Percentiles rank a stretch among this genome's conserved stretches.
phyloP scores from a whole-genome alignment of 192 early-diverging fungal species.

The Jimgerdemannia flammicorona region DNA sequence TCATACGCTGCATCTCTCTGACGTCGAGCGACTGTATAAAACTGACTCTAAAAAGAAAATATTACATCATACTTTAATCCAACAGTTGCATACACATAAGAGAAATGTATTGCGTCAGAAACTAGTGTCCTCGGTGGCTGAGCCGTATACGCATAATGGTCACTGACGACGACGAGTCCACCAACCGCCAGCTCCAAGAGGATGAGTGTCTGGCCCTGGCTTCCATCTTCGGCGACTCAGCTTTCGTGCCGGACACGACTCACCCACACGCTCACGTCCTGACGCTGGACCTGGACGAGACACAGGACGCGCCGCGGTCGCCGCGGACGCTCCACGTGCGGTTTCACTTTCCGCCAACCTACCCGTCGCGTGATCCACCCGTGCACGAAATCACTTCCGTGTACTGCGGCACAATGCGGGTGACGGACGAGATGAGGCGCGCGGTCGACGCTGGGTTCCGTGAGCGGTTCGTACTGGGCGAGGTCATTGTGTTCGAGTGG shows the following conservation, averaged over 20 bases:
- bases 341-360: constrained; percentile 42
- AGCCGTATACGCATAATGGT: background rate
- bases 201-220: constrained; percentile 17
- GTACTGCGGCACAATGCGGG: constrained; percentile 48
- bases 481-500: constrained; percentile 72
- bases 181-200: constrained; percentile 9
- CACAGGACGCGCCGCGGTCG: background rate
- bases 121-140: too few species aligned
- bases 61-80: too few species aligned
- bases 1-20: too few species aligned
- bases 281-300: constrained; percentile 25
- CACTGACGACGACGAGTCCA: background rate
- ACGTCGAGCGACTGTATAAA: too few species aligned
- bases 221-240: constrained; percentile 17
- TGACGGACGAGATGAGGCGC: constrained; percentile 30
- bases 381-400: constrained; percentile 48
- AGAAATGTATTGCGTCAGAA: too few species aligned
- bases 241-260: background rate
- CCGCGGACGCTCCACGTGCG: constrained; percentile 18
- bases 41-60: too few species aligned
- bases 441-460: constrained; percentile 46
- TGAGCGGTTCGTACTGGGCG: constrained; percentile 48
- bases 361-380: constrained; percentile 40
- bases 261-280: constrained; percentile 6
- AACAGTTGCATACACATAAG: too few species aligned